Evolutionary conservation across 2,329 filamentous ascomycete genomes (phyloP).

Genomic region (Pezicula carpinea): DNA sequence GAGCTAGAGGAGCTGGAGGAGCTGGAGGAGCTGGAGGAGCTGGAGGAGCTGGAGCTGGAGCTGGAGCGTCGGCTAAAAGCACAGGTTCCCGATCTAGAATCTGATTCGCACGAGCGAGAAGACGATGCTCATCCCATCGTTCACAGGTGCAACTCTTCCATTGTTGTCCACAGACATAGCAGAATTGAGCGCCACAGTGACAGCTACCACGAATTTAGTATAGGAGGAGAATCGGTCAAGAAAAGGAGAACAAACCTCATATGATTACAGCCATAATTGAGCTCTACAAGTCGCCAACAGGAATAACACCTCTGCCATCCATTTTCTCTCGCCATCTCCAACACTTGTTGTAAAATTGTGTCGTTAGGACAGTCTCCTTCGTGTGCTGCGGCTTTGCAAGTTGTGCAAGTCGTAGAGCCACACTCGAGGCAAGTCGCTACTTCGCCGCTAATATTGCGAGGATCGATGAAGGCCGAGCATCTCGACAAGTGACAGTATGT

Average conservation of each 20-base stretch:
- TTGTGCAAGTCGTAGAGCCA: constrained; percentile 38
- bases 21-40: constrained; percentile 2
- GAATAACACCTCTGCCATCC: constrained; percentile 42
- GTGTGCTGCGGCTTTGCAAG: constrained; percentile 45
- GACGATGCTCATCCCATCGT: constrained; percentile 33
- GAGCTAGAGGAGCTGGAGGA: not conserved
- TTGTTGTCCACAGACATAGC: too few relatives aligned
- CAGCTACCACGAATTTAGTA: too few relatives aligned
- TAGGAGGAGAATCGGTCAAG: too few relatives aligned
- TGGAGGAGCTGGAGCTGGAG: too few relatives aligned
- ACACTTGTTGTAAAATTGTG: too few relatives aligned
- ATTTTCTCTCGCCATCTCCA: too few relatives aligned
- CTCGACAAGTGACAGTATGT: constrained; percentile 41
- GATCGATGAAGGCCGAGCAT: constrained; percentile 43
- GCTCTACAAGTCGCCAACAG: constrained; percentile 45
- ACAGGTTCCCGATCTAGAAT: too few relatives aligned
- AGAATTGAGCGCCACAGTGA: constrained; percentile 35
- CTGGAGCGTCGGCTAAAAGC: too few relatives aligned
- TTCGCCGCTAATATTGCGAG: constrained; percentile 23
- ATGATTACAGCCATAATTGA: constrained; percentile 48
- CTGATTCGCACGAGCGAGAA: constrained; percentile 31
- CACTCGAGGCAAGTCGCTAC: constrained; percentile 39
- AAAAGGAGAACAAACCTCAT: constrained; percentile 42
- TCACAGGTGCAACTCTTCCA: constrained; percentile 38
- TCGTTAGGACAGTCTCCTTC: constrained; percentile 36